Evolutionary conservation across 495 filamentous ascomycete genomes (phyloP).

Genomic region (Sphaerosporella brunnea): DNA sequence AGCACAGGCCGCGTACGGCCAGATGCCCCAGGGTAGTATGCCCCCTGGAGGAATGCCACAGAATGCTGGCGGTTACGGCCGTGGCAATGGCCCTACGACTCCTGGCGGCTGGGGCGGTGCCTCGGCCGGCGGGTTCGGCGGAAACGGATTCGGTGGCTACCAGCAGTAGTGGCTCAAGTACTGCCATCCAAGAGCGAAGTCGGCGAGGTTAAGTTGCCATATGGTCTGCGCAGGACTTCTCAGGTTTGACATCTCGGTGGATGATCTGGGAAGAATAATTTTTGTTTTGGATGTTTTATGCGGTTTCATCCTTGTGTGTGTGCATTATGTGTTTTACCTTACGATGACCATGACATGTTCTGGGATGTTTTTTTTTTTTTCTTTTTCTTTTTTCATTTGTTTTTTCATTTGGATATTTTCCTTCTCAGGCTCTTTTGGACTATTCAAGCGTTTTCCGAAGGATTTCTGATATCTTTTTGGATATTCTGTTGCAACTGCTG

Average conservation of each 20-base stretch:
- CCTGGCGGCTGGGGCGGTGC: constrained; percentile 59
- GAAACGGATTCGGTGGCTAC: constrained; percentile 43
- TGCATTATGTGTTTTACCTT: too few species aligned
- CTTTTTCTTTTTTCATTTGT: too few species aligned
- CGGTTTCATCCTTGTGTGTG: too few species aligned
- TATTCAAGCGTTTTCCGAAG: too few species aligned
- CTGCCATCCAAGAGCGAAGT: background rate
- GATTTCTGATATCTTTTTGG: too few species aligned
- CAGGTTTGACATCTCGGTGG: too few species aligned
- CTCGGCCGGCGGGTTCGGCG: constrained; percentile 30
- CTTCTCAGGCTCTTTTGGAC: too few species aligned
- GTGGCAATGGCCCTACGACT: constrained; percentile 56
- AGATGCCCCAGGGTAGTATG: constrained; percentile 35
- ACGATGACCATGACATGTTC: too few species aligned
- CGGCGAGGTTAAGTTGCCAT: background rate
- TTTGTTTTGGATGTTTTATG: too few species aligned
- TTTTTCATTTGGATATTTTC: too few species aligned
- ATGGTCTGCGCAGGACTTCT: background rate
- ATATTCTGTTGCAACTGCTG: too few species aligned
- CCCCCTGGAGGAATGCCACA: constrained; percentile 41
- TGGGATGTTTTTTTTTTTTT: too few species aligned
- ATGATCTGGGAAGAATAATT: background rate
- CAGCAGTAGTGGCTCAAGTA: constrained; percentile 42
- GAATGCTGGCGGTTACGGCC: constrained; percentile 64
- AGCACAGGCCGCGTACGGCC: constrained; percentile 39